Base-by-base conservation (phyloP, 164 flowering plant genomes). In the Annona cherimola region DNA sequence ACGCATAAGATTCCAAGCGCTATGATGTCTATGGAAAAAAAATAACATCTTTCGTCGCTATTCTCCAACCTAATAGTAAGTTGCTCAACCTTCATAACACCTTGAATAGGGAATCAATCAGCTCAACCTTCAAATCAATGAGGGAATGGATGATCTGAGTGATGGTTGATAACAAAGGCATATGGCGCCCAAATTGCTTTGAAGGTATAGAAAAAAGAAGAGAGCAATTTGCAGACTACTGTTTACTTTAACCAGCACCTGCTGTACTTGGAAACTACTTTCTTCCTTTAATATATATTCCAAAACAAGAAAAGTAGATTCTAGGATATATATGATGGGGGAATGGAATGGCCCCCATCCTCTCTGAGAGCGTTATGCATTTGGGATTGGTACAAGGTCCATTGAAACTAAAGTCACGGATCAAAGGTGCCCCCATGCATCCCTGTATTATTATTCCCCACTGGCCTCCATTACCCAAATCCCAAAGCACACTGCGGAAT, bases 281-380 rank as follows among this genome's bases (percentile, higher is more conserved):
- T 82, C 82, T 77, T 61, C 12, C 12, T 68, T 90, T 92, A 89
- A 89, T 83, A 85, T 78, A 83, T 89, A 89, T 88, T 88, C 91
- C 86, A 61, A 61, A 81, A 75, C 78, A 72, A 79, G 81, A 73
- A 89, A 90, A 88, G 90, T 80, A 86, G 93, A 88, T 88, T 89
- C 93, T 77, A 76, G 89, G 81, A 85, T 87, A 84, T n/a, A n/a
- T n/a, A n/a, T n/a, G n/a, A n/a, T n/a, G n/a, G n/a, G n/a, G n/a
- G n/a, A n/a, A 88, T 84, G 79, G 46, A 78, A 75, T 66, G 77
- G 74, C 79, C 79, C 84, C 74, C 26, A 74, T 55, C n/a, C n/a
- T n/a, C n/a, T n/a, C n/a, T n/a, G n/a, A n/a, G n/a, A n/a, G n/a
- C n/a, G n/a, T 71, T 75, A 76, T 77, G 59, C 2, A 14, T 50